These are phyloP conservation scores for Apiotrichum brassicae DNA, from an alignment of 1,284 basidiomycete species.

Conservation along the genomic window DNA sequence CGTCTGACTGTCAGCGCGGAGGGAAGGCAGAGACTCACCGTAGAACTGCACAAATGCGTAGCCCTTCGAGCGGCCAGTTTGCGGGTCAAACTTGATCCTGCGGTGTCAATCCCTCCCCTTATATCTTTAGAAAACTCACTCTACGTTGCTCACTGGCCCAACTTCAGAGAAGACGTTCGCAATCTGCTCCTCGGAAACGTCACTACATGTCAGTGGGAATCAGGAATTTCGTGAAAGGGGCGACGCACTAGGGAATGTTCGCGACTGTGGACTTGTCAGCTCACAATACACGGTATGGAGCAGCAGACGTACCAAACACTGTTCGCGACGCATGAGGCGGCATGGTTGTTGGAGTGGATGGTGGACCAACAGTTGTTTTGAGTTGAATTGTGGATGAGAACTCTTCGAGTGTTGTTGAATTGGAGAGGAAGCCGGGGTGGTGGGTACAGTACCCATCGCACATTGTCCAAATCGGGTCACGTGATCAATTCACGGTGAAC, in stretches of 20 bases:
- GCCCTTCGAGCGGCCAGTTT: slow-evolving; percentile 91
- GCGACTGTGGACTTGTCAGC: slow-evolving; percentile 27
- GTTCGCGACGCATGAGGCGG: not conserved
- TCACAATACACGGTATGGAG: no score
- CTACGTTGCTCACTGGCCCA: slow-evolving; percentile 49
- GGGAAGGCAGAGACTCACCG: slow-evolving; percentile 54
- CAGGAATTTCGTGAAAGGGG: not conserved
- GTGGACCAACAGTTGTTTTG: not conserved
- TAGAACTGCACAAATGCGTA: slow-evolving; percentile 97
- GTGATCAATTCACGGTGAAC: no score
- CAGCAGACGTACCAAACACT: not conserved
- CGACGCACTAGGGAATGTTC: slow-evolving; percentile 42
- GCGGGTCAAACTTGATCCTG: slow-evolving; percentile 90
- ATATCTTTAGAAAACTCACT: slow-evolving; percentile 31
- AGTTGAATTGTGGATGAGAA: no score
- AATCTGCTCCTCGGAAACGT: slow-evolving; percentile 48
- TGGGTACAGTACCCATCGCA: no score
- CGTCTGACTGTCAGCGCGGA: slow-evolving; percentile 56
- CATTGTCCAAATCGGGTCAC: no score
- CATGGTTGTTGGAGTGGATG: not conserved
- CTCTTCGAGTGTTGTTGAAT: no score
- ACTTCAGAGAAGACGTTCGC: slow-evolving; percentile 47
- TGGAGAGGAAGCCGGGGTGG: no score
- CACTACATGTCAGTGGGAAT: slow-evolving; percentile 26
- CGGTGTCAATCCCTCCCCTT: not conserved